Conservation (phyloP, 2,329 filamentous ascomycete genomes). For the Parasarocladium wereldwijsianum region DNA sequence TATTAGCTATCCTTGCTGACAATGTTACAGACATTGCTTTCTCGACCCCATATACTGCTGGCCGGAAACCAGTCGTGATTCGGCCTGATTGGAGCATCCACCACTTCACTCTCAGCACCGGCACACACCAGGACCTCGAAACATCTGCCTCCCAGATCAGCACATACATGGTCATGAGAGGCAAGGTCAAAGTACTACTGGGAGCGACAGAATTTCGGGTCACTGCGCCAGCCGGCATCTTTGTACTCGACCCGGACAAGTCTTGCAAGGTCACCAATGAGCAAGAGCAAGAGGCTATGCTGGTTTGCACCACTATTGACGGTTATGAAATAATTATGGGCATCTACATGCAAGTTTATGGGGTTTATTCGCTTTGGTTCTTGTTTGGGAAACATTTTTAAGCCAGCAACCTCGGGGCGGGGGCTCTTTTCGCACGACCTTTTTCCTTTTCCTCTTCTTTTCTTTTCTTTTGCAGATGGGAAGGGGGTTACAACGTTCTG, state of each 20-base stretch:
- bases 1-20: neutral
- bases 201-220: constrained; percentile 22
- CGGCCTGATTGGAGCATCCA: constrained; percentile 24
- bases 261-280: constrained; percentile 25
- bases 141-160: too few relatives aligned
- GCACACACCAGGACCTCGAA: constrained; percentile 16
- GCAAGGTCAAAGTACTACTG: constrained; percentile 25
- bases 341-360: too few relatives aligned
- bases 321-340: constrained; percentile 2
- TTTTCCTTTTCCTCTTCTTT: too few relatives aligned
- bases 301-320: constrained; percentile 2
- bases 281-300: constrained; percentile 25
- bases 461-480: too few relatives aligned
- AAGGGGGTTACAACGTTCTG: too few relatives aligned
- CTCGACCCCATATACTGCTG: constrained; percentile 25
- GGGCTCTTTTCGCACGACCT: too few relatives aligned
- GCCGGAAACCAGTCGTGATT: constrained; percentile 19
- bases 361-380: too few relatives aligned
- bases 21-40: constrained; percentile 24
- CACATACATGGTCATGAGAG: constrained; percentile 23
- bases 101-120: constrained; percentile 24
- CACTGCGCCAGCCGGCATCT: constrained; percentile 28
- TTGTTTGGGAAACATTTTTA: too few relatives aligned
- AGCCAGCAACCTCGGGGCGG: too few relatives aligned
- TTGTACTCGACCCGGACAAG: constrained; percentile 24